Percentiles rank a stretch among this genome's conserved stretches.
These are phyloP conservation scores for Schwanniomyces vanrijiae DNA, from an alignment of 805 yeast genomes.

Conservation along the genomic window DNA sequence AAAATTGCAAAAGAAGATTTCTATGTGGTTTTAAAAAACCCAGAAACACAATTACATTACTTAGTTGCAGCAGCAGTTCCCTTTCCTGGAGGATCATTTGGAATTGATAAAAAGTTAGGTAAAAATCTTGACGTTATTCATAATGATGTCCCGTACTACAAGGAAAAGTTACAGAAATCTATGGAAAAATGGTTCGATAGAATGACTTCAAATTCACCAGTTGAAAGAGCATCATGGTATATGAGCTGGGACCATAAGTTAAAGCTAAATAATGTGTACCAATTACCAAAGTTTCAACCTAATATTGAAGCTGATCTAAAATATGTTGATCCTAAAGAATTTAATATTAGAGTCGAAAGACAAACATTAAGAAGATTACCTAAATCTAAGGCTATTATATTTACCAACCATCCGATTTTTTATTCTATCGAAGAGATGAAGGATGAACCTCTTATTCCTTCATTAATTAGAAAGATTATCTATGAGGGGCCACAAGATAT, in stretches of 20 bases:
- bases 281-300: constrained; percentile 45
- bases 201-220: constrained; percentile 60
- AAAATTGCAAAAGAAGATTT: constrained; percentile 78
- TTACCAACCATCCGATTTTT: constrained; percentile 77
- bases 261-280: constrained; percentile 55
- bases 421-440: constrained; percentile 76
- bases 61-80: constrained; percentile 75
- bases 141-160: constrained; percentile 67
- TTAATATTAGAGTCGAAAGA: constrained; percentile 69
- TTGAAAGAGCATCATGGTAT: constrained; percentile 76
- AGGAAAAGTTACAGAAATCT: constrained; percentile 60
- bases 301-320: constrained; percentile 29
- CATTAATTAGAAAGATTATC: constrained; percentile 64
- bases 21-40: constrained; percentile 58
- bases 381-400: constrained; percentile 61
- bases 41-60: constrained; percentile 57
- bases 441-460: constrained; percentile 77
- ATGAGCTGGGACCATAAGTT: constrained; percentile 72
- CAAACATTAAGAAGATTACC: constrained; percentile 72
- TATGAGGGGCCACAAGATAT: constrained; percentile 68
- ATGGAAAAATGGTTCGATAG: constrained; percentile 74
- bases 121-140: constrained; percentile 64
- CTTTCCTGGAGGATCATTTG: constrained; percentile 77
- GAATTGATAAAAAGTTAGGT: constrained; percentile 60
- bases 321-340: constrained; percentile 48